A percentile compares a stretch with the other conserved stretches of the same genome.
Conservation (phyloP, 2,329 filamentous ascomycete genomes). For the Scytalidium sp. region DNA sequence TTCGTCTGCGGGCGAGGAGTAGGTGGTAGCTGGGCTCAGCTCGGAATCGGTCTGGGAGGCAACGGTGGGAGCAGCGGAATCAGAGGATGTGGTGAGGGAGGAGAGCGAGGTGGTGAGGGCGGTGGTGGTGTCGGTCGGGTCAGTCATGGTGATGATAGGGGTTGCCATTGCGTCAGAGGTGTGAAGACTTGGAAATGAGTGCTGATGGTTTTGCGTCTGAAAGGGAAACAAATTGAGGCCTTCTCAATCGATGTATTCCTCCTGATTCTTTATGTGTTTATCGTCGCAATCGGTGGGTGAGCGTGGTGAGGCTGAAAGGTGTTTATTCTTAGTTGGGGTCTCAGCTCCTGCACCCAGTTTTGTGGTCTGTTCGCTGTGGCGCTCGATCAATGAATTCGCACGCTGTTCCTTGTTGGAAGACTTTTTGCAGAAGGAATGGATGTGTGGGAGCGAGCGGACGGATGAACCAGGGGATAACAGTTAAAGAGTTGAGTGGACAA, state of each 20-base stretch:
- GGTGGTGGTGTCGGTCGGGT: background rate
- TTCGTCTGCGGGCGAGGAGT: slow-evolving; percentile 32
- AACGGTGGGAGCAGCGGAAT: slow-evolving; percentile 14
- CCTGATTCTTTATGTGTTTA: background rate
- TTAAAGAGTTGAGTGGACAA: background rate
- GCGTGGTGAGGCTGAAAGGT: background rate
- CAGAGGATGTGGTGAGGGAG: slow-evolving; percentile 3
- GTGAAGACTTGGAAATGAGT: too few relatives aligned
- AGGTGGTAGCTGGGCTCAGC: slow-evolving; percentile 17
- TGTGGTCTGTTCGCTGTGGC: background rate
- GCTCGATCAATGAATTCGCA: too few relatives aligned
- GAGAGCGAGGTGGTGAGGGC: background rate
- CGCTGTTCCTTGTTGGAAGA: too few relatives aligned
- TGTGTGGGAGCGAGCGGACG: background rate
- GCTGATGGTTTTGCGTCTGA: background rate
- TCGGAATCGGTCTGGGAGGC: slow-evolving; percentile 13
- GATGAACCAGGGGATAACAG: background rate
- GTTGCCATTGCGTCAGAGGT: background rate
- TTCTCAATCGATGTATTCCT: background rate
- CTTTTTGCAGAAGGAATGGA: too few relatives aligned
- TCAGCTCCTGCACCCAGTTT: background rate
- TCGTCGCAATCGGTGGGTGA: background rate
- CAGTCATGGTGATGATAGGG: background rate
- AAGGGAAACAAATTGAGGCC: background rate
- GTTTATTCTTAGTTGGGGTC: too few relatives aligned